These are phyloP conservation scores for Theobroma grandiflorum DNA, from an alignment of 441 rosid species.

Conservation along the genomic window DNA sequence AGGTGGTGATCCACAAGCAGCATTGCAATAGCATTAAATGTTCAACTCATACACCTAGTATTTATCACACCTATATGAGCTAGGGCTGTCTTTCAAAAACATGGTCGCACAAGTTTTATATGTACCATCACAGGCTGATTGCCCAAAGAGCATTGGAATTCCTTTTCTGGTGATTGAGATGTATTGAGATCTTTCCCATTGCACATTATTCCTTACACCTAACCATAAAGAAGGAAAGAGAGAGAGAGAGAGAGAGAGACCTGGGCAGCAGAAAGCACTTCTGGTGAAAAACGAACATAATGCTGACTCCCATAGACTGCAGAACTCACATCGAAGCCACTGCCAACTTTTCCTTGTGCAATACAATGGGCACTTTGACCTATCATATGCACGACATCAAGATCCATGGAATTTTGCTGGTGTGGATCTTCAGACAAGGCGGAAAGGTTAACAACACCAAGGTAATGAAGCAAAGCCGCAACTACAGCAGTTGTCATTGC, in stretches of 20 bases:
- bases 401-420: conserved; percentile 45
- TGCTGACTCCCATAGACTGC: conserved; percentile 98
- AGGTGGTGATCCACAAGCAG: conserved; percentile 20
- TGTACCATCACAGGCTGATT: neutral
- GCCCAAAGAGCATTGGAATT: neutral
- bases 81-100: neutral
- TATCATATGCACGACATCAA: conserved; percentile 79
- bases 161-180: neutral
- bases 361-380: conserved; percentile 97
- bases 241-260: conserved; percentile 41
- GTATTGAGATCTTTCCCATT: neutral
- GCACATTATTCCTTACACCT: conserved; percentile 1
- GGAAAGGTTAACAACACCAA: conserved; percentile 82
- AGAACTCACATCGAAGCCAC: conserved; percentile 99
- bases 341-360: conserved; percentile 99
- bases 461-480: conserved; percentile 91
- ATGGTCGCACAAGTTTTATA: neutral
- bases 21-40: conserved; percentile 18
- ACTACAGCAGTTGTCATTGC: conserved; percentile 98
- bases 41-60: neutral
- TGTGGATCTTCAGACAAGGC: conserved; percentile 41
- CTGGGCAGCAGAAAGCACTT: conserved; percentile 88
- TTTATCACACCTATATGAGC: neutral
- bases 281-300: conserved; percentile 94
- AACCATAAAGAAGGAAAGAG: neutral